Evolutionary conservation across 345 rosid genomes (phyloP).

Genomic region (Geranium brycei): DNA sequence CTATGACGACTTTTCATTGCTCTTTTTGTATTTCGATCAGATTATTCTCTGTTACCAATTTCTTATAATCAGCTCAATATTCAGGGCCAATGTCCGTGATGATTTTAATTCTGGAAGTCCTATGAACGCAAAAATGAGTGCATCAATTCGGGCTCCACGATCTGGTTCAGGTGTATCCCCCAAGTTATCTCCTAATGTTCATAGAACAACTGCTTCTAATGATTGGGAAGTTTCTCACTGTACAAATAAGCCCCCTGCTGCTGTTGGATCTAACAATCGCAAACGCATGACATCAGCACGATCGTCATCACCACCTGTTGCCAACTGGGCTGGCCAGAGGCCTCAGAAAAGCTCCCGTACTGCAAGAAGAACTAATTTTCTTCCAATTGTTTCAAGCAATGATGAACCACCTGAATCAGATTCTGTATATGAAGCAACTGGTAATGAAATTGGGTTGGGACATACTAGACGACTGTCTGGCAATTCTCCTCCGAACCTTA

Average conservation of each 20-base stretch:
- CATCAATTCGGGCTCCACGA: slow-evolving; percentile 62
- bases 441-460: slow-evolving; percentile 54
- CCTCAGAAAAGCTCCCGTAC: slow-evolving; percentile 75
- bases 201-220: slow-evolving; percentile 45
- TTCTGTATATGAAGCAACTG: slow-evolving; percentile 48
- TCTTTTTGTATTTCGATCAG: not conserved
- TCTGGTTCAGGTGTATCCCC: slow-evolving; percentile 51
- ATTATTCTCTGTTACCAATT: not conserved
- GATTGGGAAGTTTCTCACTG: slow-evolving; percentile 85
- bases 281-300: slow-evolving; percentile 51
- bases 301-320: slow-evolving; percentile 77
- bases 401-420: slow-evolving; percentile 58
- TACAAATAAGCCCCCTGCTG: slow-evolving; percentile 53
- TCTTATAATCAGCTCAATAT: slow-evolving; percentile 5
- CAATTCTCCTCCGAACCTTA: slow-evolving; percentile 72
- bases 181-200: slow-evolving; percentile 56
- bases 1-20: not conserved
- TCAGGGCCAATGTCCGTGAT: slow-evolving; percentile 59
- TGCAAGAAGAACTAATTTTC: slow-evolving; percentile 72
- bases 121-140: slow-evolving; percentile 46
- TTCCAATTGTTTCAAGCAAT: slow-evolving; percentile 57
- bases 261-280: slow-evolving; percentile 56
- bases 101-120: slow-evolving; percentile 66
- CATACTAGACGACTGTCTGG: slow-evolving; percentile 43
- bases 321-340: slow-evolving; percentile 79